Conservation (phyloP, 306 rosid genomes). For the Citrullus mucosospermus region DNA sequence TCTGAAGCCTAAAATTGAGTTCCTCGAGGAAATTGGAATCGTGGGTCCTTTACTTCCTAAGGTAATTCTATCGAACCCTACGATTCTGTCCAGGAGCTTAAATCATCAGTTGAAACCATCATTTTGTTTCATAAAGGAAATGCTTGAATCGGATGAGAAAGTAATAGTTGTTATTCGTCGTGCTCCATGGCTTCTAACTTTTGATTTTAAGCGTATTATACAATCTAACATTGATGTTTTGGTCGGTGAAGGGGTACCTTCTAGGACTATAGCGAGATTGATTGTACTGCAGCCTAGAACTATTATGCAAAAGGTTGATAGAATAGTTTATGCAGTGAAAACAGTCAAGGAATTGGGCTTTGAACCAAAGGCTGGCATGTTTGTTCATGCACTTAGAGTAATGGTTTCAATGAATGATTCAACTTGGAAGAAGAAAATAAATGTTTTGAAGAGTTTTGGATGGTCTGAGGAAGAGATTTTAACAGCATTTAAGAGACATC, state of each 20-base stretch:
- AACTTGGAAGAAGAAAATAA: slow-evolving; percentile 7
- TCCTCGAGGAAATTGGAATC: background rate
- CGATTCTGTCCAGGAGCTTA: background rate
- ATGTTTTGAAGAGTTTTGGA: slow-evolving; percentile 12
- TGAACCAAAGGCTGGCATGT: background rate
- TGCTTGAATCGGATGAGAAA: background rate
- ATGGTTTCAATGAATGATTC: slow-evolving; percentile 7
- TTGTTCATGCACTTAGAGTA: background rate
- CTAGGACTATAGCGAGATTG: background rate
- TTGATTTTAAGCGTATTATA: background rate
- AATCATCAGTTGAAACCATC: slow-evolving; percentile 11
- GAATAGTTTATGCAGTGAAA: background rate
- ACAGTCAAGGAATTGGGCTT: background rate
- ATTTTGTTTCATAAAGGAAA: background rate
- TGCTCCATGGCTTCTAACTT: slow-evolving; percentile 1
- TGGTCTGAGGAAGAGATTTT: slow-evolving; percentile 12
- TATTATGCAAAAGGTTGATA: background rate
- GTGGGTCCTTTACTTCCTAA: background rate
- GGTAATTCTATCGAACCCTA: background rate
- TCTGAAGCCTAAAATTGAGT: slow-evolving; percentile 1
- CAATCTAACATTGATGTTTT: slow-evolving; percentile 1
- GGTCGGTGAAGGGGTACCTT: slow-evolving; percentile 7
- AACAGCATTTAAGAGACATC: background rate
- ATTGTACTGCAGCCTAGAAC: background rate
- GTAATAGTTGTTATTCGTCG: background rate